Evolutionary conservation across 345 rosid genomes (phyloP).

Genomic region (Moricandia arvensis): DNA sequence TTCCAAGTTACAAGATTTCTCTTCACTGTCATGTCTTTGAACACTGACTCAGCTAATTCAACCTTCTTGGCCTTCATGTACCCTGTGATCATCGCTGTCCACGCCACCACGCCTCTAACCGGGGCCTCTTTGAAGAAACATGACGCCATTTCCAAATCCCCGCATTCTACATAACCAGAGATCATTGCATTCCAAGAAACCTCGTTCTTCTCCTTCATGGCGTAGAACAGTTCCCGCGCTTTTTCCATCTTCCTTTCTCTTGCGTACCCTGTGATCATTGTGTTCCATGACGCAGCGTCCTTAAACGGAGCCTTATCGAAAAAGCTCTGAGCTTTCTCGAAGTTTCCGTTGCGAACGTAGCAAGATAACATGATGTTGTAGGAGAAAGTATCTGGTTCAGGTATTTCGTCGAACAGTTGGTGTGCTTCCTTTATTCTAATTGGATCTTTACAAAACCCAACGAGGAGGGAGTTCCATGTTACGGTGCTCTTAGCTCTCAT

Average conservation of each 20-base stretch:
- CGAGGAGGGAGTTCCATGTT: slow-evolving; percentile 74
- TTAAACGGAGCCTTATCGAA: slow-evolving; percentile 53
- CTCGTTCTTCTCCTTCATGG: slow-evolving; percentile 53
- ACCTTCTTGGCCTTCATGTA: not conserved
- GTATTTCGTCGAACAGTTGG: slow-evolving; percentile 63
- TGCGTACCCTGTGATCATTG: slow-evolving; percentile 68
- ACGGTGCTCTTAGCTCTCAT: slow-evolving; percentile 58
- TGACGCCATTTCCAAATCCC: not conserved
- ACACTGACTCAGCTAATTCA: not conserved
- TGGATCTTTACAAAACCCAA: slow-evolving; percentile 42
- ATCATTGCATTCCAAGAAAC: not conserved
- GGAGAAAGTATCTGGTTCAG: slow-evolving; percentile 58
- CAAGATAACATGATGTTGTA: slow-evolving; percentile 70
- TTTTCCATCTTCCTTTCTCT: slow-evolving; percentile 46
- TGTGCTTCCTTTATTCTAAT: slow-evolving; percentile 51
- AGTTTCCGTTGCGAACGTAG: slow-evolving; percentile 42
- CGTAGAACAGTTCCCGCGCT: slow-evolving; percentile 48
- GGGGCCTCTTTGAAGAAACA: not conserved
- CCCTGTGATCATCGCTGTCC: slow-evolving; percentile 2
- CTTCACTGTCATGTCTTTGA: not conserved
- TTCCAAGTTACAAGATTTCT: not conserved
- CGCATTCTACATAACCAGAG: not conserved
- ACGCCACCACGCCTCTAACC: not conserved
- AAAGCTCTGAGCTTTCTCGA: slow-evolving; percentile 47
- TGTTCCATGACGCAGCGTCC: slow-evolving; percentile 71